Evolutionary conservation across 495 filamentous ascomycete genomes (phyloP), one percentile per base, ranked within the genome.

Genomic region (Lophiostoma macrostomum): DNA sequence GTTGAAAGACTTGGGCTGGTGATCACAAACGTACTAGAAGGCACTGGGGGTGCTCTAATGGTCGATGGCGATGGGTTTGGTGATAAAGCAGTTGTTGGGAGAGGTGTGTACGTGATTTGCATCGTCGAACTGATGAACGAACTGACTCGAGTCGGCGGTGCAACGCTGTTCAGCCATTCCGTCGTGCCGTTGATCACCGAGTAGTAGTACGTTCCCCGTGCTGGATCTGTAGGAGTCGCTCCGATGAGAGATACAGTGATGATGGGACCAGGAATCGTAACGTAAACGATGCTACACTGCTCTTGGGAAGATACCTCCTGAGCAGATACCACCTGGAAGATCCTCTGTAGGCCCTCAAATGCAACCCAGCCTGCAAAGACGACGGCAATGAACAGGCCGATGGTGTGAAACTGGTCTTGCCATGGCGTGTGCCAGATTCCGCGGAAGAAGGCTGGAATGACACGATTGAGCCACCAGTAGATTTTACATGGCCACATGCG

Each of bases 281-380:
- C 46, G 34, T 61, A 61, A 36, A 53, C 53, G 19, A 61, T 45
- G 47, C 53, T 61, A 30, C 58, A 61, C 29, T 56, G 10, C 11
- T 41, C 4, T 18, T 37, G 35, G 35, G 8, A 6, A 13, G 10
- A 20, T 5, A 23, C 30, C 12, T 50, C 53, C 22, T 57, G 53
- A 14, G 58, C 58, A 46, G 40, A 30, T 13, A 56, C 58, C 1
- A 25, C 37, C 14, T 14, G 46, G 38, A 61, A 35, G 6, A 53
- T 51, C 5, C 14, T 24, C 31, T 42, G 35, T 16, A 43, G 8
- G 36, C 34, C 43, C 25, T 49, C 28, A 11, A 56, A 10, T 5
- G 29, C 53, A 16, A 27, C 11, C 53, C 53, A 56, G 27, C 34
- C 32, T 1, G 24, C 42, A 18, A 36, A 49, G 10, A 41, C 18